Evolutionary conservation across 1,284 basidiomycete species (phyloP).

Genomic region (Irpex sp.): DNA sequence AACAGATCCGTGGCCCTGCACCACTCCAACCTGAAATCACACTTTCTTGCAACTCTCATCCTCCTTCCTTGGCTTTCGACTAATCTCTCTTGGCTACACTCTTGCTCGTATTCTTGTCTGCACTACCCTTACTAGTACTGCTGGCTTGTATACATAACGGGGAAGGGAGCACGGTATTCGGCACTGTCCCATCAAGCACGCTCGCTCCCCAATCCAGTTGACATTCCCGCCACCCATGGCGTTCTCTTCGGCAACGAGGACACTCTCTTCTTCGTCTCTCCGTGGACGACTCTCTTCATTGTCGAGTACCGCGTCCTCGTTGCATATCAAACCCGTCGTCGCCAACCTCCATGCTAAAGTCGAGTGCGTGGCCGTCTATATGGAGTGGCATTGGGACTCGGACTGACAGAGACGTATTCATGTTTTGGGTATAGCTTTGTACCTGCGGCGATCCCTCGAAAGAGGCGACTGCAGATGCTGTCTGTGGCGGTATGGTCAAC

Average conservation of each 20-base stretch:
- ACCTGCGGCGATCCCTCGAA: conserved; percentile 71
- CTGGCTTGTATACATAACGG: neutral
- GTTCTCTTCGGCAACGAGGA: conserved; percentile 28
- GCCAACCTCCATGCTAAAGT: conserved; percentile 59
- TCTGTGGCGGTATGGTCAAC: conserved; percentile 88
- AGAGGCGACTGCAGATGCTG: conserved; percentile 80
- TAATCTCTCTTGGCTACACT: neutral
- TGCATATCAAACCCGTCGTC: conserved; percentile 55
- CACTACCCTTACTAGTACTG: too few species aligned
- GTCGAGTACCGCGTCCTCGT: conserved; percentile 46
- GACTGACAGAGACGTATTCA: too few species aligned
- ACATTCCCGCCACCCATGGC: conserved; percentile 6
- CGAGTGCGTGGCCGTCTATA: conserved; percentile 46
- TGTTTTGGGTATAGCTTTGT: conserved; percentile 49
- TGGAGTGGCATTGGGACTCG: too few species aligned
- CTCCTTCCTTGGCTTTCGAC: neutral
- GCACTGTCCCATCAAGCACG: neutral
- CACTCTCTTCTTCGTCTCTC: conserved; percentile 36
- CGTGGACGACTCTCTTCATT: conserved; percentile 58
- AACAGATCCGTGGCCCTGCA: too few species aligned
- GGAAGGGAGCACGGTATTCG: neutral
- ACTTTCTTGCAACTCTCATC: neutral
- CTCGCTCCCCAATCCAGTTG: neutral
- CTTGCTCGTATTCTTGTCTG: neutral
- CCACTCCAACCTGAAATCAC: neutral